These are phyloP conservation scores for Malassezia slooffiae DNA, from an alignment of 1,284 basidiomycete genomes.

Conservation along the genomic window DNA sequence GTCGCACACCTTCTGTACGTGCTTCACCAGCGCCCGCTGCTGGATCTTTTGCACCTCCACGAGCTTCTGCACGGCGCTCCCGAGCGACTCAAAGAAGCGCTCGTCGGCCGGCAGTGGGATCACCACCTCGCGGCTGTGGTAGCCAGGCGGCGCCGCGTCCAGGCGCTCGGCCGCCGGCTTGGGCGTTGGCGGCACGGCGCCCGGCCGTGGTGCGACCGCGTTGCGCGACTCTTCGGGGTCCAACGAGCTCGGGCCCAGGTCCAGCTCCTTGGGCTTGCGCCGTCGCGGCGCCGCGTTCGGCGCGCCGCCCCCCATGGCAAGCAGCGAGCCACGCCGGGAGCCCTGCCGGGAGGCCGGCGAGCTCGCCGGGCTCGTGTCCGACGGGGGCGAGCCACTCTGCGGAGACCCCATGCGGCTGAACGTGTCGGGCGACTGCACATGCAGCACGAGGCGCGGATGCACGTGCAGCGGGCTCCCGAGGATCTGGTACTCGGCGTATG, in stretches of 20 bases:
- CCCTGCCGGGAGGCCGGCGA: too few relatives aligned
- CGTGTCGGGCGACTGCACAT: slow-evolving; percentile 7
- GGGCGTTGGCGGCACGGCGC: too few relatives aligned
- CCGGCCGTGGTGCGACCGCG: too few relatives aligned
- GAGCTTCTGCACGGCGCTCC: slow-evolving; percentile 60
- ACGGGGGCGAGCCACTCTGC: too few relatives aligned
- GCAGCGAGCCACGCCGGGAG: too few relatives aligned
- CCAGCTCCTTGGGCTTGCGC: too few relatives aligned
- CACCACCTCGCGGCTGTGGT: slow-evolving; percentile 52
- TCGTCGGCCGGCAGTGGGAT: slow-evolving; percentile 72
- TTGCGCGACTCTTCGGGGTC: too few relatives aligned
- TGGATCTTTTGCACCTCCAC: slow-evolving; percentile 58
- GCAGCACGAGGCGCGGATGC: slow-evolving; percentile 5
- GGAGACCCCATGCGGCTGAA: neutral
- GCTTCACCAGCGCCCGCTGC: slow-evolving; percentile 56
- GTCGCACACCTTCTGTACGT: slow-evolving; percentile 57
- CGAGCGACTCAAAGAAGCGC: slow-evolving; percentile 68
- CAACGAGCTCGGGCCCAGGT: too few relatives aligned
- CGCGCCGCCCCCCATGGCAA: too few relatives aligned
- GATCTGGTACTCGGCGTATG: slow-evolving; percentile 48
- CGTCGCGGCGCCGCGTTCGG: too few relatives aligned
- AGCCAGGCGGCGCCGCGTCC: slow-evolving; percentile 41
- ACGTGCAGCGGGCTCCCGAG: slow-evolving; percentile 6
- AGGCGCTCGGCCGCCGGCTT: neutral
- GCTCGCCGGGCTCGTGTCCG: too few relatives aligned